phyloP scores from a whole-genome alignment of 345 rosid genomes.

The Euphorbia lathyris region DNA sequence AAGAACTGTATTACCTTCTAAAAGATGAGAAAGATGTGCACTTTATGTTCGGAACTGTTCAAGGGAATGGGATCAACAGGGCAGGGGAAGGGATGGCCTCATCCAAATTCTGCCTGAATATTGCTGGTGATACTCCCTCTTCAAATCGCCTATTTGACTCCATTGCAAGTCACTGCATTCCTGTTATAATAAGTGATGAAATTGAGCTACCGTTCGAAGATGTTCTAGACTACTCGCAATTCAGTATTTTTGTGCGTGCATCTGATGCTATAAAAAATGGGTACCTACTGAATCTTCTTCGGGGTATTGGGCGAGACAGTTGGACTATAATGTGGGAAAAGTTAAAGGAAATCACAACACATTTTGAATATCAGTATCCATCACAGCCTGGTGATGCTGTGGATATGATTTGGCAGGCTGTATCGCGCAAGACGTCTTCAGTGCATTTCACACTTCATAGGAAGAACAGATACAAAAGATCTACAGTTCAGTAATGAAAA shows the following conservation, averaged over 20 bases:
- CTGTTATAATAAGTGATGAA: conserved; percentile 82
- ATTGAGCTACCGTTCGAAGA: conserved; percentile 92
- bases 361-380: conserved; percentile 67
- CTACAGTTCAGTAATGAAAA: conserved; percentile 24
- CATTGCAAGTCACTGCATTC: conserved; percentile 79
- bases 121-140: conserved; percentile 96
- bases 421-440: conserved; percentile 51
- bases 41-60: conserved; percentile 70
- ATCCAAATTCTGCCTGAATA: conserved; percentile 81
- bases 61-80: conserved; percentile 52
- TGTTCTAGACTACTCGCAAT: conserved; percentile 73
- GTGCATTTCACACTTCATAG: conserved; percentile 44
- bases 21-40: conserved; percentile 87
- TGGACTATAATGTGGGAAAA: conserved; percentile 80
- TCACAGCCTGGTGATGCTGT: conserved; percentile 77
- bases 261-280: conserved; percentile 71
- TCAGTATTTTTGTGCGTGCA: conserved; percentile 64
- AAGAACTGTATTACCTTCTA: conserved; percentile 79
- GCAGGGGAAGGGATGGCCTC: conserved; percentile 89
- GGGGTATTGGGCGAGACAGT: conserved; percentile 43
- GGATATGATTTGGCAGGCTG: conserved; percentile 84
- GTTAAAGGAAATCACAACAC: conserved; percentile 51
- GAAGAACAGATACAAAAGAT: conserved; percentile 52
- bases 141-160: conserved; percentile 92
- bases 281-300: conserved; percentile 57